Percentiles rank a stretch among this genome's conserved stretches.
Conservation (phyloP, 768 basidiomycete genomes). For the Dioszegia aurantiaca region DNA sequence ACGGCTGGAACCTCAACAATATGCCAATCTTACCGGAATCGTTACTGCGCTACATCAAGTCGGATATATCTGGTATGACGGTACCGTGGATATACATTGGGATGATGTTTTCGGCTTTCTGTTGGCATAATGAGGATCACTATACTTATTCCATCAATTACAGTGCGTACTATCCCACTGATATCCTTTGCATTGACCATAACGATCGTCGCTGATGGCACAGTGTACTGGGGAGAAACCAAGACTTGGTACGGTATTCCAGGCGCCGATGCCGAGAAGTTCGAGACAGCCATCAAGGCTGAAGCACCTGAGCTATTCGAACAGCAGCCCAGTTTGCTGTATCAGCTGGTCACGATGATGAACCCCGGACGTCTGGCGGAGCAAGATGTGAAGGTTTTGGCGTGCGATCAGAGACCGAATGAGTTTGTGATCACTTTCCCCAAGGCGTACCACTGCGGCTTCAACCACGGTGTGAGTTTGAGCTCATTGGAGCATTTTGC, state of each 20-base stretch:
- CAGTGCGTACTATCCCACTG: conserved; percentile 56
- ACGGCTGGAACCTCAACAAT: conserved; percentile 97
- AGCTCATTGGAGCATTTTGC: no score
- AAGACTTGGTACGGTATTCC: conserved; percentile 99
- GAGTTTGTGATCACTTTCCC: conserved; percentile 98
- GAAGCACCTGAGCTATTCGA: conserved; percentile 98
- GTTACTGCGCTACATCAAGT: conserved; percentile 92
- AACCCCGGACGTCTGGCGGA: conserved; percentile 81
- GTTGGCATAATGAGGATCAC: conserved; percentile 99
- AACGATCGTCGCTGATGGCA: conserved; percentile 10
- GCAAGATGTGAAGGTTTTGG: conserved; percentile 86
- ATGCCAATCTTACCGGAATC: conserved; percentile 90
- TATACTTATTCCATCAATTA: conserved; percentile 95
- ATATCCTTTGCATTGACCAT: background rate
- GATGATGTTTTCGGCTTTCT: conserved; percentile 98
- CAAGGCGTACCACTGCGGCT: conserved; percentile 95
- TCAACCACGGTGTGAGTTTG: conserved; percentile 93
- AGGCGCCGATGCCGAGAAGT: conserved; percentile 89
- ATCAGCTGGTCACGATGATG: conserved; percentile 97
- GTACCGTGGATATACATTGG: conserved; percentile 99
- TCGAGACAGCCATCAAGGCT: conserved; percentile 88
- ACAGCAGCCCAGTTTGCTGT: conserved; percentile 92
- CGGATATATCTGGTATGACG: conserved; percentile 99
- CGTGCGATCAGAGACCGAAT: conserved; percentile 92
- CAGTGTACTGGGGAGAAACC: conserved; percentile 98